Evolutionary conservation across 2,329 filamentous ascomycete genomes (phyloP), one percentile per base, ranked within the genome.

Genomic region (Incumbomyces delicatus): DNA sequence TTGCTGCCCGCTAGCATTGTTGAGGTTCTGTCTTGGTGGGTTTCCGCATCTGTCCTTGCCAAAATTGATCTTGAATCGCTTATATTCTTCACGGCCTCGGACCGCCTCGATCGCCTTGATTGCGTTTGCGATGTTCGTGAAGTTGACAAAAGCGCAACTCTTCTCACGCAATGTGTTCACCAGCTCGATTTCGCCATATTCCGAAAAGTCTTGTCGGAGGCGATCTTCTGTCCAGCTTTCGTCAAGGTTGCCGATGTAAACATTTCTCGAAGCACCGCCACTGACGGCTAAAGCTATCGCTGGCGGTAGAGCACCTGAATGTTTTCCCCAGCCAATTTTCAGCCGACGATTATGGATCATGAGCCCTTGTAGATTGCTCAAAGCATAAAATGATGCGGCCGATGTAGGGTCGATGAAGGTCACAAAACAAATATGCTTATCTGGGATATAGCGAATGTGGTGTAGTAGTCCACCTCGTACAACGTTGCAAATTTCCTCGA

Each of bases 391-490:
- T 1, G 90, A 95, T 34, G 92, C 92, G 18, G 92, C 92, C 2
- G 92, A 94, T 18, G 92, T 98, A 7, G 92, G 92, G 62, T 98
- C 92, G 65, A 98, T 96, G 69, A 98, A 98, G 1, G 92, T 98
- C 48, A 98, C 92, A 63, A 98, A 98, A 75, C 92, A 98, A 58
- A 98, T 98, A 70, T 98, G 92, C 78, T 98, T 98, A 72, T 98
- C 92, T 6, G 92, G 92, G 59, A 98, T 98, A 69, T 96, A 98
- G 58, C 92, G 87, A 66, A 98, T 94, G 66, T 98, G 92, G 66
- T 98, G 92, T 59, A 98, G 76, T 55, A 98, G 77, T 58, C 92
- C 92, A 49, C 92, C 92, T 54, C 92, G 81, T 44, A 98, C 92
- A 48, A 98, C 92, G 62, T 98, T 98, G 77, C 92, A 98, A 64